phyloP scores from a whole-genome alignment of 192 early-diverging fungal genomes.

The Coemansia sp. region DNA sequence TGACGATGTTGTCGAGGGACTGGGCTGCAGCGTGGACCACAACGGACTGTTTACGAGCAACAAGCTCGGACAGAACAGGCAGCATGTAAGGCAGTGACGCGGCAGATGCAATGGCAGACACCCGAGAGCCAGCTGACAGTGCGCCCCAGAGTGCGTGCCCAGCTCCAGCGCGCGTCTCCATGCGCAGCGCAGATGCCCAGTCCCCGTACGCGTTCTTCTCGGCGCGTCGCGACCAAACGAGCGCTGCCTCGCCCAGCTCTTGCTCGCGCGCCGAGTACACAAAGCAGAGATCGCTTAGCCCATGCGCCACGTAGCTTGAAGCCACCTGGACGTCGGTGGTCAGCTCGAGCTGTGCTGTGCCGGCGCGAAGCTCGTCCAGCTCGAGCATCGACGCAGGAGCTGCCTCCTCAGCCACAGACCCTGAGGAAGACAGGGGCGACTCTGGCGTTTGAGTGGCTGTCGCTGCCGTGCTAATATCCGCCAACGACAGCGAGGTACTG shows the following conservation, averaged over 20 bases:
- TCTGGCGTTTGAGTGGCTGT: constrained; percentile 40
- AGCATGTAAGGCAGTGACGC: constrained; percentile 81
- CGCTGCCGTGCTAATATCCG: constrained; percentile 26
- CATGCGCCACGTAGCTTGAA: constrained; percentile 74
- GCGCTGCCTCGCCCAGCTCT: constrained; percentile 63
- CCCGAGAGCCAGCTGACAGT: constrained; percentile 50
- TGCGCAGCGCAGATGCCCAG: constrained; percentile 68
- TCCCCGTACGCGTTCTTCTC: constrained; percentile 72
- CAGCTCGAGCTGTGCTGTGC: constrained; percentile 20
- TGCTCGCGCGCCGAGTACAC: constrained; percentile 76
- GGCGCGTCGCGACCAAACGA: constrained; percentile 68
- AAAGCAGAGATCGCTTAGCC: constrained; percentile 79
- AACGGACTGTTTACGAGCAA: constrained; percentile 60
- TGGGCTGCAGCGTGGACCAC: constrained; percentile 86
- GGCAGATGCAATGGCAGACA: constrained; percentile 70
- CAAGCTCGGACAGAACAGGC: constrained; percentile 78
- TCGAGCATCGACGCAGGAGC: constrained; percentile 16
- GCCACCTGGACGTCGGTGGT: constrained; percentile 67
- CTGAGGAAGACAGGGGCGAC: constrained; percentile 27
- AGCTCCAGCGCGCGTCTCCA: constrained; percentile 82
- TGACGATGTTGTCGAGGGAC: constrained; percentile 57
- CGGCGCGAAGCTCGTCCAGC: constrained; percentile 21
- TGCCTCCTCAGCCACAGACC: constrained; percentile 38
- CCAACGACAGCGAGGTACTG: constrained; percentile 26
- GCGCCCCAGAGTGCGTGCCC: constrained; percentile 79